Conservation (phyloP, 2,329 filamentous ascomycete genomes). For the Fusarium sp. region DNA sequence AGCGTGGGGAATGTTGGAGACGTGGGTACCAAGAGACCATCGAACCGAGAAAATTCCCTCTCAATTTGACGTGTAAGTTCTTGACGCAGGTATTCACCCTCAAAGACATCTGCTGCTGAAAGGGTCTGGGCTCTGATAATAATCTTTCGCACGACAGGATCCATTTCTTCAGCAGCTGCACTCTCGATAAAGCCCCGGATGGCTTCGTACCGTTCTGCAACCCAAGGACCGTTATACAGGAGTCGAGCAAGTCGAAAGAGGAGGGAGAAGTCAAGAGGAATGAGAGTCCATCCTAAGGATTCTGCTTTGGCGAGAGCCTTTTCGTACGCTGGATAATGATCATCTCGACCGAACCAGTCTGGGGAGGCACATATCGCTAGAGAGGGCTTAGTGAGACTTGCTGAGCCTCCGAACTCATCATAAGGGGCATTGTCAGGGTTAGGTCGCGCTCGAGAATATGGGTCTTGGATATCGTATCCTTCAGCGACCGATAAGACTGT, state of each 20-base stretch:
- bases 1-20: conserved; percentile 61
- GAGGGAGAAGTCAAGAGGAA: conserved; percentile 55
- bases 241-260: conserved; percentile 62
- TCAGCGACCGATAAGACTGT: conserved; percentile 58
- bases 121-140: conserved; percentile 50
- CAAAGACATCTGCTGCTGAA: conserved; percentile 57
- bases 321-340: conserved; percentile 55
- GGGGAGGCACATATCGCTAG: conserved; percentile 53
- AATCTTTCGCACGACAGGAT: conserved; percentile 48
- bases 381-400: conserved; percentile 39
- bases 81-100: conserved; percentile 48
- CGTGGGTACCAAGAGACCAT: conserved; percentile 64
- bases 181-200: conserved; percentile 56
- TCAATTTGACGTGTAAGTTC: conserved; percentile 53
- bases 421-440: background rate
- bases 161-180: conserved; percentile 42
- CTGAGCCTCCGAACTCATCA: conserved; percentile 43
- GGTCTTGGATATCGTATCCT: conserved; percentile 57
- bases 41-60: conserved; percentile 51
- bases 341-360: conserved; percentile 45
- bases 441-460: conserved; percentile 57
- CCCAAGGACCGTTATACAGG: conserved; percentile 65
- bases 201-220: conserved; percentile 64
- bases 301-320: conserved; percentile 49
- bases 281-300: conserved; percentile 51